phyloP scores from a whole-genome alignment of 1,284 basidiomycete genomes.

The Ustilago nuda region DNA sequence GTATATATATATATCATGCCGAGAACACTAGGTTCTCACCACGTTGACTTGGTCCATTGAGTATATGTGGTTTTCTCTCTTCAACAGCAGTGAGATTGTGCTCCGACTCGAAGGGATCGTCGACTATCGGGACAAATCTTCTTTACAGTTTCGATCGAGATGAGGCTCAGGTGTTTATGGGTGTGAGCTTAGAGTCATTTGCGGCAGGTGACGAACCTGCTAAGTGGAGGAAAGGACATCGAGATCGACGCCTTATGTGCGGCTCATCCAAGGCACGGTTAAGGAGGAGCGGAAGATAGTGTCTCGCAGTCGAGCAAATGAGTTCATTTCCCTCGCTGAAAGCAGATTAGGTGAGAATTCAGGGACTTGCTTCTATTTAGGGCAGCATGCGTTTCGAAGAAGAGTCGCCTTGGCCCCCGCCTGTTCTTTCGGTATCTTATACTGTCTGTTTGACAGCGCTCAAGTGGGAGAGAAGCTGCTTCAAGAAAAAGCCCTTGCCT shows the following conservation, averaged over 20 bases:
- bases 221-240: conserved; percentile 30
- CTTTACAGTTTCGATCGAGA: no score
- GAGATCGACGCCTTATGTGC: conserved; percentile 29
- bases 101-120: no score
- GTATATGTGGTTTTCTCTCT: no score
- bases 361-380: conserved; percentile 22
- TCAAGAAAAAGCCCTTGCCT: background rate
- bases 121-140: no score
- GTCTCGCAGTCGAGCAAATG: background rate
- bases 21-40: no score
- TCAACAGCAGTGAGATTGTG: no score
- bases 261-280: background rate
- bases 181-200: conserved; percentile 23
- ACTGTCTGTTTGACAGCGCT: background rate
- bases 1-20: no score
- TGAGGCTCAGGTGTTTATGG: background rate
- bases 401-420: conserved; percentile 4
- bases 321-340: background rate
- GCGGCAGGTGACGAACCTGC: conserved; percentile 29
- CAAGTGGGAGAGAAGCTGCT: conserved; percentile 9
- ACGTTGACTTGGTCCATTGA: no score
- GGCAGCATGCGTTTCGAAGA: conserved; percentile 24
- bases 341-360: conserved; percentile 33
- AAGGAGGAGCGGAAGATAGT: background rate
- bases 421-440: background rate